A percentile compares a stretch with the other conserved stretches of the same genome.
Conservation (phyloP, 2,329 filamentous ascomycete species). For the Colletotrichum sp. region DNA sequence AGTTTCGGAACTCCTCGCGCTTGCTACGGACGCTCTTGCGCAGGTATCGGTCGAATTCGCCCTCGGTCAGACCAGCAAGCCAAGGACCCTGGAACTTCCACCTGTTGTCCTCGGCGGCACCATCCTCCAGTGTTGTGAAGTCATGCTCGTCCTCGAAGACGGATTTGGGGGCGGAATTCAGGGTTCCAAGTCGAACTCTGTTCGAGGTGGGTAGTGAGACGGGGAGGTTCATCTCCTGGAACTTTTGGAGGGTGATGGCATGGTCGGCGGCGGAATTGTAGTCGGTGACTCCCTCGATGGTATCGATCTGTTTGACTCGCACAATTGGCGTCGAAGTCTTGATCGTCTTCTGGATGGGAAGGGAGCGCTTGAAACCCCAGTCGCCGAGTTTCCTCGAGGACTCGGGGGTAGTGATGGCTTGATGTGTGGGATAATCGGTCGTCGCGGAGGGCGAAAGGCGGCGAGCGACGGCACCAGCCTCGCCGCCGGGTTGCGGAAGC, state of each 20-base stretch:
- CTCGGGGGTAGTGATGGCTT: conserved; percentile 79
- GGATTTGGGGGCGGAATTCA: conserved; percentile 43
- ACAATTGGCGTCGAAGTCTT: conserved; percentile 77
- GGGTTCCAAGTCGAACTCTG: conserved; percentile 6
- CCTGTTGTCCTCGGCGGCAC: conserved; percentile 44
- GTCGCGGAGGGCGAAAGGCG: conserved; percentile 74
- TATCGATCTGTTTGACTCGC: conserved; percentile 80
- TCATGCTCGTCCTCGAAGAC: conserved; percentile 67
- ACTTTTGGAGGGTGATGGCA: conserved; percentile 81
- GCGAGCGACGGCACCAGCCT: conserved; percentile 50
- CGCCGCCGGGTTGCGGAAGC: conserved; percentile 65
- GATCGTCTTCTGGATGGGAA: conserved; percentile 78
- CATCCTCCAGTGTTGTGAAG: conserved; percentile 45
- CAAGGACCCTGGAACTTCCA: conserved; percentile 74
- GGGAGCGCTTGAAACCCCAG: conserved; percentile 88
- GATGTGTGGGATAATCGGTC: conserved; percentile 77
- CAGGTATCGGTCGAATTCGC: conserved; percentile 63
- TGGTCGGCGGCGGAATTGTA: conserved; percentile 86
- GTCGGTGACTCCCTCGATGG: conserved; percentile 87
- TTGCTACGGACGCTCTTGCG: conserved; percentile 56
- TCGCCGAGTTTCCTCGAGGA: conserved; percentile 79
- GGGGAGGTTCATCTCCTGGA: conserved; percentile 79
- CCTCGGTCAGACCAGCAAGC: conserved; percentile 67
- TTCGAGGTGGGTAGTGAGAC: conserved; percentile 58
- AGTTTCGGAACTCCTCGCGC: conserved; percentile 59